Base-by-base conservation (phyloP, 192 early-diverging fungal species). In the Coemansia sp. region DNA sequence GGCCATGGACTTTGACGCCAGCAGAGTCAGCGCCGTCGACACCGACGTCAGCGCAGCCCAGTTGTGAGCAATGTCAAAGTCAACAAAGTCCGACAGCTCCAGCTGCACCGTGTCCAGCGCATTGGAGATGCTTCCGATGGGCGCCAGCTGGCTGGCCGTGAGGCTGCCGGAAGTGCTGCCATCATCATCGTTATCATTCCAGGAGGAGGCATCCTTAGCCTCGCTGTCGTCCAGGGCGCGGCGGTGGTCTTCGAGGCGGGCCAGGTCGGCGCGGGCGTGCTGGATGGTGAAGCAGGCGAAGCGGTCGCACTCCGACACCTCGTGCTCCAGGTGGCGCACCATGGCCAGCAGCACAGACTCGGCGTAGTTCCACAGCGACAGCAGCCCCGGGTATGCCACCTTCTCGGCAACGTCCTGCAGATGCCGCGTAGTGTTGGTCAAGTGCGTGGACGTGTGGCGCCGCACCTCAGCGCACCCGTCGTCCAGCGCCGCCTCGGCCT, bases 331-430 rank as follows among this genome's bases (percentile, higher is more conserved):
- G 13, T 86, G 80, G 41, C 90, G 85, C 11, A 88, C 81, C 87
- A 92, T 89, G 46, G 87, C 81, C 65, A 89, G 87, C 62, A 91
- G 84, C 65, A 99, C 79, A 57, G 92, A 90, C 49, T 89, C 85
- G 15, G 95, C 94, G 80, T 97, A 99, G 52, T 89, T 85, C 94
- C 94, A 96, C 41, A 93, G 87, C 63, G 91, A 88, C 16, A 95
- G 70, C 43, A 96, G 70, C 33, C 97, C 95, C 31, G 88, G 87
- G 80, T 92, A 99, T 50, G 91, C 86, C 12, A 94, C 87, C 43
- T 90, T 87, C 24, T 88, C 80, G 66, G 90, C 88, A 16, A 86
- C 79, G 22, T 85, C 77, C 69, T 93, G 89, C 34, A 97, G 76
- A 31, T 94, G 83, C 34, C 89, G 86, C 47, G 92, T 83, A 60